Percentiles rank a stretch among this genome's conserved stretches.
Evolutionary conservation across 2,329 filamentous ascomycete genomes (phyloP).

Genomic region (Ilyonectria sp.): DNA sequence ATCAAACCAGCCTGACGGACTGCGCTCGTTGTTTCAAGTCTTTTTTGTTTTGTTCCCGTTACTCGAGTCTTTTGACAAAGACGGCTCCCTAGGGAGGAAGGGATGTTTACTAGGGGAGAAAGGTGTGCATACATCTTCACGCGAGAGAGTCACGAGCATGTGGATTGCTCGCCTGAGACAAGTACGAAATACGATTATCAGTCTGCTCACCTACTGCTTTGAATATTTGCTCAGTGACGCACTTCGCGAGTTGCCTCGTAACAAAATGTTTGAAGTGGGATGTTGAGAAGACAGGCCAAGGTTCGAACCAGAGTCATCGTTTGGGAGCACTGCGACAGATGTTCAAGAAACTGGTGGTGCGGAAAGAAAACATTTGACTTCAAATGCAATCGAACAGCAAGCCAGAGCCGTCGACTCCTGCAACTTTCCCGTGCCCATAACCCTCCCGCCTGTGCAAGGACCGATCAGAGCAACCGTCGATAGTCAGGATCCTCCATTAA

Average conservation of each 20-base stretch:
- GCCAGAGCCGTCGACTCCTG: no score
- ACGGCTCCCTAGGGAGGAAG: not conserved
- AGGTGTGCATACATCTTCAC: not conserved
- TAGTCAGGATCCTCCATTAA: no score
- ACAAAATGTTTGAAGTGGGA: not conserved
- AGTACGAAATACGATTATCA: not conserved
- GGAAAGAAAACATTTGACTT: no score
- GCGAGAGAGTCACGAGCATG: not conserved
- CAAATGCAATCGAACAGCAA: no score
- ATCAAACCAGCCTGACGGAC: conserved; percentile 35
- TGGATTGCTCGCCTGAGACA: not conserved
- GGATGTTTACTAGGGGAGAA: not conserved
- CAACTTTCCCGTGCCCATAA: no score
- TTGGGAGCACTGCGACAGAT: no score
- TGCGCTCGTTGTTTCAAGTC: conserved; percentile 35
- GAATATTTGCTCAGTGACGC: not conserved
- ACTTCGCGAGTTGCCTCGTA: not conserved
- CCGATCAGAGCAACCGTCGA: no score
- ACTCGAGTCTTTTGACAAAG: conserved; percentile 20
- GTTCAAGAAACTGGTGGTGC: no score
- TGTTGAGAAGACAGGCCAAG: not conserved
- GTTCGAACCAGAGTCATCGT: no score
- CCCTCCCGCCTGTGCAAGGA: no score
- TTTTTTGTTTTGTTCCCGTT: conserved; percentile 21
- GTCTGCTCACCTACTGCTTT: not conserved